A percentile compares a stretch with the other conserved stretches of the same genome.
phyloP scores from a whole-genome alignment of 768 basidiomycete genomes.

The Trametes cingulata region DNA sequence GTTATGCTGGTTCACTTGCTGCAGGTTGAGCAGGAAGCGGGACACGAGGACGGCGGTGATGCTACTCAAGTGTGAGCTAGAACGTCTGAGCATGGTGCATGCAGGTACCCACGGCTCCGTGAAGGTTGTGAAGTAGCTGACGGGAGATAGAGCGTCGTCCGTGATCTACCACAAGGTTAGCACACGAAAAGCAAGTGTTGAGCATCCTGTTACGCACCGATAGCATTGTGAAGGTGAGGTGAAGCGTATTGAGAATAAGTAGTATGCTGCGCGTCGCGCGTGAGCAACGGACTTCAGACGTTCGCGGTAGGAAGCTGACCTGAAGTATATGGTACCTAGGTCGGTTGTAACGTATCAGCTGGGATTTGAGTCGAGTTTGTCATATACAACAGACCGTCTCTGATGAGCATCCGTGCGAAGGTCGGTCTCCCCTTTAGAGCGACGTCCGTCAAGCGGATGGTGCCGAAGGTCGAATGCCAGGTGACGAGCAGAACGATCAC shows the following conservation, averaged over 20 bases:
- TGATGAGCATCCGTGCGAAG: not conserved
- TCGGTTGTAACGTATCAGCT: not conserved
- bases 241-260: constrained; percentile 1
- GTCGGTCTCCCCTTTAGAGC: not conserved
- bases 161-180: not conserved
- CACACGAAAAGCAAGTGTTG: too few relatives aligned
- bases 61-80: not conserved
- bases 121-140: constrained; percentile 13
- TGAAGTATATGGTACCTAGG: constrained; percentile 10
- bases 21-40: constrained; percentile 15
- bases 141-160: not conserved
- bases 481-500: constrained; percentile 9
- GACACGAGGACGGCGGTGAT: constrained; percentile 12
- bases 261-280: not conserved
- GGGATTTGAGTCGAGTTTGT: not conserved
- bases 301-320: not conserved
- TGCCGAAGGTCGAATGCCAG: constrained; percentile 1
- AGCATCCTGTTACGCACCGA: not conserved
- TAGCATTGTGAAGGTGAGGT: constrained; percentile 10
- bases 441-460: not conserved
- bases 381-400: not conserved
- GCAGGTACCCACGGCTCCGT: constrained; percentile 4
- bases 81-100: too few relatives aligned
- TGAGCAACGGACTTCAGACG: not conserved
- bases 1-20: constrained; percentile 8